Percentiles rank a stretch among this genome's conserved stretches.
Conservation (phyloP, 2,329 filamentous ascomycete species). For the Colletotrichum theobromicola region DNA sequence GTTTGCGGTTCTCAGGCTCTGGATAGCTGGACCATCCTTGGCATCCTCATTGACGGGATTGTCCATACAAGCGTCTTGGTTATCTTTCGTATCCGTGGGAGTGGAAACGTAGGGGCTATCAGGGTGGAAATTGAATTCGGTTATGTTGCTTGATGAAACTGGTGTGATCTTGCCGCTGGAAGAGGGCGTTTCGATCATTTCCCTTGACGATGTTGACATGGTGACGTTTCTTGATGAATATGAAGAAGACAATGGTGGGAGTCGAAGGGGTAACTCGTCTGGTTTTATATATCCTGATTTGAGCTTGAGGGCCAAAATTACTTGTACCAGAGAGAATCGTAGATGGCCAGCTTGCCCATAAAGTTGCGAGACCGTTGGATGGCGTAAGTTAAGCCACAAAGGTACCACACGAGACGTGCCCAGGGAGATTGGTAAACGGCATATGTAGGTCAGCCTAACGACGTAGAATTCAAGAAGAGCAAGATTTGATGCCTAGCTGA, state of each 20-base stretch:
- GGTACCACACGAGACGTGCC: not conserved
- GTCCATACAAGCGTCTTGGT: not conserved
- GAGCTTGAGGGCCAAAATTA: not conserved
- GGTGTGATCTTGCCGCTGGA: not conserved
- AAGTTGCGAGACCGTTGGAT: not conserved
- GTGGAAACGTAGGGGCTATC: not conserved
- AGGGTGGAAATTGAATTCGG: not conserved
- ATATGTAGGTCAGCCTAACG: no score
- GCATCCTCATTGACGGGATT: not conserved
- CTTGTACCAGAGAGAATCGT: not conserved
- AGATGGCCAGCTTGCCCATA: not conserved
- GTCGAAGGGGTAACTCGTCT: no score
- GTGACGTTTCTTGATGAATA: no score
- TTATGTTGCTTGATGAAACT: not conserved
- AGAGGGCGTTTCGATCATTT: not conserved
- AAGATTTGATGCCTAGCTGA: no score
- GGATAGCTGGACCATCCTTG: not conserved
- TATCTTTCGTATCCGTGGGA: not conserved
- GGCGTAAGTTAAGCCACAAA: no score
- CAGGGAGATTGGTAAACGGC: not conserved
- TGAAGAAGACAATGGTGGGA: no score
- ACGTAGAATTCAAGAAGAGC: no score
- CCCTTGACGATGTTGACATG: not conserved
- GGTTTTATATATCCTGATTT: not conserved
- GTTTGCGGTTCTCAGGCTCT: not conserved